Percentiles rank a stretch among this genome's conserved stretches.
Evolutionary conservation across 2,329 filamentous ascomycete genomes (phyloP).

Genomic region (Pseudogymnoascus sp.): DNA sequence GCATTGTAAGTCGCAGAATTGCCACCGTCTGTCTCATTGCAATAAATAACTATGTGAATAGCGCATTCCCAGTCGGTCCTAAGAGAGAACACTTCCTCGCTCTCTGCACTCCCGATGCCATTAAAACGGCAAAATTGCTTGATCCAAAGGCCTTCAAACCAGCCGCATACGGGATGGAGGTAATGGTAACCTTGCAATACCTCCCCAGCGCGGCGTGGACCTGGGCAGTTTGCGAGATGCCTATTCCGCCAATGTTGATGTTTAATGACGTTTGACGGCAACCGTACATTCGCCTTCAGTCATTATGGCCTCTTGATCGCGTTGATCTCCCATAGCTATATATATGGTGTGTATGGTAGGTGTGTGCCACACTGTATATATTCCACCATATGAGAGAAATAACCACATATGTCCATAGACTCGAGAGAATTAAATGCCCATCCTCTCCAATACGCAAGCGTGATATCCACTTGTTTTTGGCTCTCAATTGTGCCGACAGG

Average conservation of each 20-base stretch:
- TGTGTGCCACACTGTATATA: background rate
- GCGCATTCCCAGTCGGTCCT: background rate
- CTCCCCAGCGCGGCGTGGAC: background rate
- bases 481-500: background rate
- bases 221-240: constrained; percentile 1
- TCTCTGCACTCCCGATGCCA: background rate
- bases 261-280: background rate
- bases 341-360: background rate
- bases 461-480: background rate
- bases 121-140: background rate
- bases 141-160: background rate
- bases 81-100: background rate
- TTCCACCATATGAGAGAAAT: background rate
- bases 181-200: background rate
- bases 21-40: background rate
- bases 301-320: background rate
- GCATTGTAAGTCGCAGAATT: constrained; percentile 33
- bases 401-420: background rate
- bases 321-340: background rate
- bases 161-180: background rate
- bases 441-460: background rate
- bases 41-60: background rate
- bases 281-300: background rate
- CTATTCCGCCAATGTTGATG: background rate
- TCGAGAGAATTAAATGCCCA: background rate